A percentile compares a stretch with the other conserved stretches of the same genome.
These are phyloP conservation scores for Neospora caninum DNA, from an alignment of 169 alveolate genomes.

Conservation along the genomic window DNA sequence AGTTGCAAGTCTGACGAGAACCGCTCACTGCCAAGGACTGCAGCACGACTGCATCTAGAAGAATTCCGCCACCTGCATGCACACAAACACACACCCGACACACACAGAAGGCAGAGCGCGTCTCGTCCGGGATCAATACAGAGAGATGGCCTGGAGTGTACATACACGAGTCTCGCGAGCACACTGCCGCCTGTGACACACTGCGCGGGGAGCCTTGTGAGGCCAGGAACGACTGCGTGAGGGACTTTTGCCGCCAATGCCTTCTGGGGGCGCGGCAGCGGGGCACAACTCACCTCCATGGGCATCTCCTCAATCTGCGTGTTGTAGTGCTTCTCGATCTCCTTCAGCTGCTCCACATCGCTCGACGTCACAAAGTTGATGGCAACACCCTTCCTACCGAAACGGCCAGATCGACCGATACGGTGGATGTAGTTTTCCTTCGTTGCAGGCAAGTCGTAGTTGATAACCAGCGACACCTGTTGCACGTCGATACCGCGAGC, in stretches of 20 bases:
- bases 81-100: background rate
- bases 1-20: no score
- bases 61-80: constrained; percentile 8
- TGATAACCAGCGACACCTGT: constrained; percentile 91
- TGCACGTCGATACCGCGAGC: constrained; percentile 99
- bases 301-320: constrained; percentile 99
- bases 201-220: background rate
- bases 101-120: background rate
- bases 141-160: background rate
- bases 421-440: constrained; percentile 98
- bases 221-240: background rate
- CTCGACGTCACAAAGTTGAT: constrained; percentile 96
- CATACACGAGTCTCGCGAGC: background rate
- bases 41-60: constrained; percentile 1
- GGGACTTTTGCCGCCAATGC: background rate
- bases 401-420: constrained; percentile 99
- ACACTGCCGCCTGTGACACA: background rate
- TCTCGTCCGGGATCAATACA: background rate
- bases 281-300: background rate
- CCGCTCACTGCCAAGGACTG: no score
- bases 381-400: constrained; percentile 99
- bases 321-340: constrained; percentile 96
- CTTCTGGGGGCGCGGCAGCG: background rate
- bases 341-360: constrained; percentile 94
- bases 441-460: constrained; percentile 97